Base-by-base conservation (phyloP, 805 yeast species). In the Saccharomycopsis fodiens region DNA sequence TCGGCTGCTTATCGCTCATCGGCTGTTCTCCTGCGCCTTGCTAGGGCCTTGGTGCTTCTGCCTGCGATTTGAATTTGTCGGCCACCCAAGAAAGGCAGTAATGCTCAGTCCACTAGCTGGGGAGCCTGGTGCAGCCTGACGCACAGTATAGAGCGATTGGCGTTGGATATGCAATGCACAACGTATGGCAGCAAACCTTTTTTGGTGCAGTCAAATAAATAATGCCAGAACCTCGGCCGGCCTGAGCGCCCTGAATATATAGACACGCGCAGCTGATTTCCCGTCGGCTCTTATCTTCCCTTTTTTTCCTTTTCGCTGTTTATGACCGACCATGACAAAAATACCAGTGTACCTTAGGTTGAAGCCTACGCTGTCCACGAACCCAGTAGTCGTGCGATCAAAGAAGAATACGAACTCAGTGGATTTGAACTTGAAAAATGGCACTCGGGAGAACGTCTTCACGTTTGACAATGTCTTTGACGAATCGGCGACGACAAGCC, bases 321-420 rank as follows among this genome's bases (percentile, higher is more conserved):
- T 23, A 19, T 17, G 41, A n/a, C 10, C 29, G 10, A 25, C 12
- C 12, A 42, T 46, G 46, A 23, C 48, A 21, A 40, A 37, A 16
- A 48, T 48, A 12, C 48, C 32, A 16, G 21, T 44, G 8, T 48
- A 48, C 31, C 20, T 48, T 6, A 41, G 41, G 31, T 41, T 48
- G 8, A 44, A 39, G 23, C 44, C 49, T 21, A 19, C 21, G 10
- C 15, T 8, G 44, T 38, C 29, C 10, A 6, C 29, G 6, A 10
- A 25, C 29, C 6, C 10, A 25, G 29, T 25, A 7, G 10, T 25
- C 10, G 29, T 25, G 29, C 29, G 29, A 25, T 25, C 29, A 7
- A 6, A 7, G 29, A 25, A 25, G 29, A 25, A 25, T 25, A 6
- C 29, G 10, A 25, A 25, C 29, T 25, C 29, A 25, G 10, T 25